A percentile compares a stretch with the other conserved stretches of the same genome.
Evolutionary conservation across 148 eudicot genomes (phyloP).

Genomic region (Beta vulgaris): DNA sequence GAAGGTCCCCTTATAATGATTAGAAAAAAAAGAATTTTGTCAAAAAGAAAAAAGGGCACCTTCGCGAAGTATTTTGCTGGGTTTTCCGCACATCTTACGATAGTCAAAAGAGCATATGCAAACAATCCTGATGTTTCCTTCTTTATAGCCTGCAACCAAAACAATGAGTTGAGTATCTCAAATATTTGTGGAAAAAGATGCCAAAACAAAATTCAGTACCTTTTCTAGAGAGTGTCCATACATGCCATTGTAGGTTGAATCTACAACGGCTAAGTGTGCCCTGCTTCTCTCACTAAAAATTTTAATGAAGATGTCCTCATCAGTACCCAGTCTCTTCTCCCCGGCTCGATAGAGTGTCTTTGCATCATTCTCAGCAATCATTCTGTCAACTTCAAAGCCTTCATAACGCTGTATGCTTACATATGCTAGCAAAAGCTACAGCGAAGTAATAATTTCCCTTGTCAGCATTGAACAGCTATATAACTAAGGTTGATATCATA

Average conservation of each 20-base stretch:
- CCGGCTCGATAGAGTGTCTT: conserved; percentile 77
- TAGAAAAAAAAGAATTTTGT: background rate
- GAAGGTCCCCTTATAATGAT: conserved; percentile 1
- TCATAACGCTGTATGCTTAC: conserved; percentile 54
- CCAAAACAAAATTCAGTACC: conserved; percentile 25
- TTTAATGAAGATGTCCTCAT: conserved; percentile 65
- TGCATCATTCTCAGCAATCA: conserved; percentile 64
- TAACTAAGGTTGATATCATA: background rate
- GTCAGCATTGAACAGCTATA: background rate
- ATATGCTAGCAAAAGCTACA: conserved; percentile 73
- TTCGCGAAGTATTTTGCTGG: conserved; percentile 52
- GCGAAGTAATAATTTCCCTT: background rate
- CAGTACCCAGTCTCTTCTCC: conserved; percentile 86
- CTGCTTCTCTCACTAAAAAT: conserved; percentile 73
- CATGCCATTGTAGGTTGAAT: conserved; percentile 49
- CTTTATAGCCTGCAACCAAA: conserved; percentile 46
- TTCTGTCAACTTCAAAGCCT: conserved; percentile 68
- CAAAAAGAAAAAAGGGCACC: conserved; percentile 33
- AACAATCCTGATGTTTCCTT: conserved; percentile 57
- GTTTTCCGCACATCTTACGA: conserved; percentile 46
- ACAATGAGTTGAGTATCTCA: background rate
- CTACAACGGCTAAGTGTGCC: conserved; percentile 72
- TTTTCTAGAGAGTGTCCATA: conserved; percentile 51
- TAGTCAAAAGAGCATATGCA: conserved; percentile 40
- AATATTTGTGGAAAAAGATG: background rate